Evolutionary conservation across 371 early-diverging fungal species (phyloP).

Genomic region (Apophysomyces trapeziformis): DNA sequence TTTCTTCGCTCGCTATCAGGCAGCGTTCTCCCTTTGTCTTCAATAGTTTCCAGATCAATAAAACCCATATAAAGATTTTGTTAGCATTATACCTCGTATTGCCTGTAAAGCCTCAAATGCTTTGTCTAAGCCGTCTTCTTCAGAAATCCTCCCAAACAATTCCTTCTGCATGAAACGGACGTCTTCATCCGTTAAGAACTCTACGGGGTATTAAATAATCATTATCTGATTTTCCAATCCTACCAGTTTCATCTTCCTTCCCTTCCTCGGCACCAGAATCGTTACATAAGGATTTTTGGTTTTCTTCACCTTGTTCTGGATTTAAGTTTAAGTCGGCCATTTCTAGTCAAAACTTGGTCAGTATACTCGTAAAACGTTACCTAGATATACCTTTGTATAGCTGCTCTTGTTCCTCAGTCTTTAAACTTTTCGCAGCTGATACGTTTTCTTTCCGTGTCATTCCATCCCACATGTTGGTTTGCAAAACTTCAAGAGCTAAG

Average conservation of each 20-base stretch:
- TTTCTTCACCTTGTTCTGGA: neutral
- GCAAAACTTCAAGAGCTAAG: slow-evolving; percentile 62
- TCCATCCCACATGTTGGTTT: slow-evolving; percentile 79
- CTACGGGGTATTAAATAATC: slow-evolving; percentile 11
- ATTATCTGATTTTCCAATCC: neutral
- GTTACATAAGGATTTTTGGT: slow-evolving; percentile 10
- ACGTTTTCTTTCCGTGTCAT: slow-evolving; percentile 42
- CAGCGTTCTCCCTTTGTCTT: slow-evolving; percentile 61
- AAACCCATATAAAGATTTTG: neutral
- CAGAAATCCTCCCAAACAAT: slow-evolving; percentile 64
- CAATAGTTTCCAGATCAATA: neutral
- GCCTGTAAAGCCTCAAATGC: slow-evolving; percentile 57
- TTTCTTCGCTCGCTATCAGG: slow-evolving; percentile 65
- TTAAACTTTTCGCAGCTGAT: neutral
- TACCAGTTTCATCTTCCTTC: slow-evolving; percentile 9
- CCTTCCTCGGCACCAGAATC: slow-evolving; percentile 16
- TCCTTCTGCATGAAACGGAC: slow-evolving; percentile 55
- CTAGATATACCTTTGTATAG: slow-evolving; percentile 20
- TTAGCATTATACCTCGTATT: slow-evolving; percentile 52
- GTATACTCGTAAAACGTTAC: neutral
- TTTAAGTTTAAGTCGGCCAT: slow-evolving; percentile 19
- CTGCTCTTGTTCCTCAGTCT: slow-evolving; percentile 22
- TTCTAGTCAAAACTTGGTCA: neutral
- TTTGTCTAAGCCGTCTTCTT: slow-evolving; percentile 69
- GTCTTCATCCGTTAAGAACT: slow-evolving; percentile 50